phyloP scores from a whole-genome alignment of 805 yeast species.

The Peterozyma toletana region DNA sequence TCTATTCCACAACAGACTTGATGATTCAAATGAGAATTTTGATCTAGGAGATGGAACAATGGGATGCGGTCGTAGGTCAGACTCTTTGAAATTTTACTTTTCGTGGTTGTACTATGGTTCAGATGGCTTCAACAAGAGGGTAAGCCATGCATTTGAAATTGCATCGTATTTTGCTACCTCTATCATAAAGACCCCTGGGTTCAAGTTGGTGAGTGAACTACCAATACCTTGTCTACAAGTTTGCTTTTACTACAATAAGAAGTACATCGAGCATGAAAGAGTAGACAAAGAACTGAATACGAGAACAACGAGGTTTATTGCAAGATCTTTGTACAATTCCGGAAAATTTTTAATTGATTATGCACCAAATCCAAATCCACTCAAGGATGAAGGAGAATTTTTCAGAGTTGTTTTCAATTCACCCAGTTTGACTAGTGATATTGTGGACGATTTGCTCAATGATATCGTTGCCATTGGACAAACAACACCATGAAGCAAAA shows the following conservation, averaged over 20 bases:
- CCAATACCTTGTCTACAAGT: constrained; percentile 80
- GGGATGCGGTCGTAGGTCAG: constrained; percentile 89
- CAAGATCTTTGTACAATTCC: constrained; percentile 45
- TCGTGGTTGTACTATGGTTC: constrained; percentile 79
- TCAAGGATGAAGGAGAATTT: constrained; percentile 53
- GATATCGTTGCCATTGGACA: constrained; percentile 29
- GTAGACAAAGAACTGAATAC: constrained; percentile 34
- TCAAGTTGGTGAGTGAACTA: constrained; percentile 44
- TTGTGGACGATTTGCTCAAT: constrained; percentile 36
- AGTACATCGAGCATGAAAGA: constrained; percentile 13
- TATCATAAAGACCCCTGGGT: constrained; percentile 32
- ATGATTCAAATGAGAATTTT: constrained; percentile 42
- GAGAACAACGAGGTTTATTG: constrained; percentile 51
- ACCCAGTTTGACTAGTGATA: constrained; percentile 42
- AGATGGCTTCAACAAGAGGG: constrained; percentile 54
- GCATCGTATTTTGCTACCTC: constrained; percentile 52
- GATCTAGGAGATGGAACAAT: constrained; percentile 86
- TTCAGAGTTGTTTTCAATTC: constrained; percentile 80
- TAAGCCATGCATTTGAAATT: constrained; percentile 67
- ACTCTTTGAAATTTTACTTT: constrained; percentile 68
- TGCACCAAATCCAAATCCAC: constrained; percentile 54
- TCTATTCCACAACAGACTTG: constrained; percentile 56
- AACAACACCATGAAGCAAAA: constrained; percentile 3
- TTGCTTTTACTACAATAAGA: constrained; percentile 66
- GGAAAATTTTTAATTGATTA: constrained; percentile 75